Base-by-base conservation (phyloP, 768 basidiomycete species). In the Tubosaeta brunneosetosa region DNA sequence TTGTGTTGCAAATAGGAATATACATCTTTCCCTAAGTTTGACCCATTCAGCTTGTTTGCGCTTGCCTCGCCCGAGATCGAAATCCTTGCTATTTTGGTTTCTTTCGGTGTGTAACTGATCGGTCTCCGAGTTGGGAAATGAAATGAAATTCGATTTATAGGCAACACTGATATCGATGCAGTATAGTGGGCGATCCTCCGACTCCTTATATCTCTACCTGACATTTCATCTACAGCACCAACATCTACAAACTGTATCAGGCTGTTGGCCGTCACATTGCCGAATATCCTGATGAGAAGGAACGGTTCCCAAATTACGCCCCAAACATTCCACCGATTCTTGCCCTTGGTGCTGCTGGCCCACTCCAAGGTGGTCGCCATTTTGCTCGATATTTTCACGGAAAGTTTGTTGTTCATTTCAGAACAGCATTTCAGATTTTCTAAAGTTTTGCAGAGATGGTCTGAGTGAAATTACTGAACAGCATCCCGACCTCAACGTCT, bases 301-400 rank as follows among this genome's bases (percentile, higher is more conserved):
- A 62, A 25, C 77, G 82, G 44, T 94, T 86, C 60, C 82, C 81
- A 1, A 86, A 86, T 51, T 83, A 86, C 55, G 60, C 72, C n/a
- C 60, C 73, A 3, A 27, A 60, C 3, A 59, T 62, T 33, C 87
- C 79, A 58, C 83, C 87, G 1, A 74, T 88, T 37, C 73, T 95
- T 38, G 82, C 77, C 3, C 67, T 76, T 36, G 94, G 92, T 1
- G 75, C 80, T 32, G 69, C 73, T 11, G 77, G 77, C 1, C 93
- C 93, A 10, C 75, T 93, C 2, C 74, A 79, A 46, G 92, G 91
- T 3, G 81, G 82, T 17, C 64, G 79, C 7, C 85, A 88, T 62
- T 84, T 78, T 47, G 94, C 93, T 13, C 77, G 84, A 56, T 92
- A 91, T 65, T 95, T 97, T 62, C 90, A 91, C 60, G 90, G 90